Conservation (phyloP, 495 filamentous ascomycete species). For the Penicillium maclennaniae region DNA sequence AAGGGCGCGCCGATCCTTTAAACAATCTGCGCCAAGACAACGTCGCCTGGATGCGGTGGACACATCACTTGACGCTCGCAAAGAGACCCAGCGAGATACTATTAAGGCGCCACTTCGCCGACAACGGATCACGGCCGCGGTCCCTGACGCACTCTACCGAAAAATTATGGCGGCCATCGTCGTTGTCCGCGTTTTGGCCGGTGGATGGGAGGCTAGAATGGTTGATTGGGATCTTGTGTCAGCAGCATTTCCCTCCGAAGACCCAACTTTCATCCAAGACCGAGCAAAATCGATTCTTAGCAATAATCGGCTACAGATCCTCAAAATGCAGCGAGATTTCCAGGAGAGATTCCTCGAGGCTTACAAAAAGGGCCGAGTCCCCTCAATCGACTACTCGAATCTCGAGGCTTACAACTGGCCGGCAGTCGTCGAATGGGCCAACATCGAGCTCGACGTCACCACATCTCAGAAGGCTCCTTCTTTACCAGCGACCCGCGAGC, state of each 20-base stretch:
- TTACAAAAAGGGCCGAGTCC: constrained; percentile 65
- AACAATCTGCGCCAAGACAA: background rate
- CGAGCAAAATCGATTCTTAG: constrained; percentile 56
- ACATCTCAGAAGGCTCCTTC: constrained; percentile 40
- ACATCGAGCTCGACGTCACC: constrained; percentile 44
- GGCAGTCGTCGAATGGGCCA: constrained; percentile 69
- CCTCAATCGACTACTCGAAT: constrained; percentile 67
- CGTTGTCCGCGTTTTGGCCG: constrained; percentile 67
- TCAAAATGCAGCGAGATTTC: constrained; percentile 71
- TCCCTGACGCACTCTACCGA: constrained; percentile 26
- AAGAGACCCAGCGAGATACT: constrained; percentile 2
- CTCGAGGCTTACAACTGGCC: constrained; percentile 75
- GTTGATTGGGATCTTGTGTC: constrained; percentile 74
- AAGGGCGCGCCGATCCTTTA: background rate
- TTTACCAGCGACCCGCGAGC: constrained; percentile 48
- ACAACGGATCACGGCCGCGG: constrained; percentile 21
- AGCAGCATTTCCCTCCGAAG: constrained; percentile 60
- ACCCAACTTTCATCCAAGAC: constrained; percentile 52
- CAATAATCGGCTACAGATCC: constrained; percentile 58
- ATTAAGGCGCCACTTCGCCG: constrained; percentile 13
- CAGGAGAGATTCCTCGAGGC: constrained; percentile 70
- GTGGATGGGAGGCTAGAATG: constrained; percentile 59
- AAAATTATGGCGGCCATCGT: constrained; percentile 65
- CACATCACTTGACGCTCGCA: constrained; percentile 14
- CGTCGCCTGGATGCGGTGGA: constrained; percentile 31